Evolutionary conservation across 257 asterid species (phyloP), one percentile per base, ranked within the genome.

Genomic region (Ehretia macrophylla): DNA sequence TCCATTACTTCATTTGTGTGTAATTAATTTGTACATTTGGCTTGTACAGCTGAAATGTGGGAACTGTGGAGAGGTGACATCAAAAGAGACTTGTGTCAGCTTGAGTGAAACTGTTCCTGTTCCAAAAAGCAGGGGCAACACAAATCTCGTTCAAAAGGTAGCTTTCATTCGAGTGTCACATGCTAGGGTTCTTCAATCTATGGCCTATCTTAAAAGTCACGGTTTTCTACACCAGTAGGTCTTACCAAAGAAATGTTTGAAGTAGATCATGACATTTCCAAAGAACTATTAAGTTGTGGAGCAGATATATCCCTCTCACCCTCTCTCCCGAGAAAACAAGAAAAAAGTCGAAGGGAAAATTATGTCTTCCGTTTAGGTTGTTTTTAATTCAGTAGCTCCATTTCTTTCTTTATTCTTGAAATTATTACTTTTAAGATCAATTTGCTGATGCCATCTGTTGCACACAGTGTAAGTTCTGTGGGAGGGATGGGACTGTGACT

Each of bases 381-480:
- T 21, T 48, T 35, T n/a, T 51, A n/a, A 18, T 32, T 49, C 32
- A 19, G 27, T 37, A 21, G 46, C 58, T 62, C 19, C 46, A 16
- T 8, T 46, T 50, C 13, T 21, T 16, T 48, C 22, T 4, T 13
- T 11, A n/a, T 47, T 32, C 35, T 60, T 23, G n/a, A 60, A n/a
- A 8, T 60, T n/a, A 20, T 32, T 37, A 20, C 21, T 27, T 51
- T n/a, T 32, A 4, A 14, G 35, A 27, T 52, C 38, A 4, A 14
- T 35, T 1, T 61, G 62, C 17, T 23, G 27, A 44, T 45, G 32
- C 23, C 68, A 68, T 59, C 32, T 44, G 23, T 52, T 61, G 40
- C 37, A 21, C 37, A 21, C 81, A 93, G 99, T 93, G 99, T 54
- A 89, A 93, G 83, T 86, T 93, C 72, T 93, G 99, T 66, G 51